Evolutionary conservation across 345 rosid genomes (phyloP).

Genomic region (Eucalyptus sideroxylon): DNA sequence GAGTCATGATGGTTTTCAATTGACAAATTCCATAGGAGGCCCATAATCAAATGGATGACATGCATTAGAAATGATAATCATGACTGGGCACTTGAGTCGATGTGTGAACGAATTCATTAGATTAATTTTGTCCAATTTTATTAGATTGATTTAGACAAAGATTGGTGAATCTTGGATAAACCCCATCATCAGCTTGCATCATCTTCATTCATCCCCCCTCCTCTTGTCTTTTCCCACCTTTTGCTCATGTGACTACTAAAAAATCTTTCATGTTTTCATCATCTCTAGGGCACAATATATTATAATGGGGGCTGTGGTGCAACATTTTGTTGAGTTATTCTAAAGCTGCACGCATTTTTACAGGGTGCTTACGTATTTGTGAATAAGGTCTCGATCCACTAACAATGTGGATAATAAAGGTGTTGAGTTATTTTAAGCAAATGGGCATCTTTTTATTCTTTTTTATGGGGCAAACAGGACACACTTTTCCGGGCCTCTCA

Average conservation of each 20-base stretch:
- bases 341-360: background rate
- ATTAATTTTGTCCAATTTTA: background rate
- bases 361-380: slow-evolving; percentile 19
- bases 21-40: background rate
- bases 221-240: background rate
- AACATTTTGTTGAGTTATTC: slow-evolving; percentile 1
- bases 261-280: background rate
- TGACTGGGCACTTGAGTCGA: background rate
- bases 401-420: slow-evolving; percentile 22
- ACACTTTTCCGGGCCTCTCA: background rate
- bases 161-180: background rate
- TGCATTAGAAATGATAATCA: background rate
- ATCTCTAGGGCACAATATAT: background rate
- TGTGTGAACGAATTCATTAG: background rate
- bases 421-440: background rate
- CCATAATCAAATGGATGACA: background rate
- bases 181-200: background rate
- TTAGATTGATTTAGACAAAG: background rate
- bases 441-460: background rate
- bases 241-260: background rate
- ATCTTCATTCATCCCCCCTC: background rate
- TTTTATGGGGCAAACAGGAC: background rate
- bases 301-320: background rate
- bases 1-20: background rate
- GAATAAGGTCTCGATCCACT: slow-evolving; percentile 30